phyloP scores from a whole-genome alignment of 2,329 filamentous ascomycete genomes.

The Aspergillus pseudoviridinutans region DNA sequence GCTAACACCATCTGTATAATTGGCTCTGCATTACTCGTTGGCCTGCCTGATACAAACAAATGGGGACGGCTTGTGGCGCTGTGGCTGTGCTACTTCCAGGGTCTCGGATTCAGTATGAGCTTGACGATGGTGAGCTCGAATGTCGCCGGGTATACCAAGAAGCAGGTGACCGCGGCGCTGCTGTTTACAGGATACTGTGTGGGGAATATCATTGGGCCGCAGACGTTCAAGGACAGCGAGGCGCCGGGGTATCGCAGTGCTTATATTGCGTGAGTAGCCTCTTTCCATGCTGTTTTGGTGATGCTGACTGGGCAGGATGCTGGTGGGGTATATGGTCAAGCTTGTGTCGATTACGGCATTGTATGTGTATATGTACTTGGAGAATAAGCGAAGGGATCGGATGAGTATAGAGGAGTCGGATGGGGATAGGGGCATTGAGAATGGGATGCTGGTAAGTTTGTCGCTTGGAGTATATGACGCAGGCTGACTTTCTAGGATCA shows the following conservation, averaged over 20 bases:
- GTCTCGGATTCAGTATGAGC: slow-evolving; percentile 51
- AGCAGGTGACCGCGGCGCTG: too few species aligned
- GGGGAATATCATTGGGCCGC: slow-evolving; percentile 49
- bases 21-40: slow-evolving; percentile 37
- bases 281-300: not conserved
- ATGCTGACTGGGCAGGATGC: slow-evolving; percentile 40
- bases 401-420: slow-evolving; percentile 39
- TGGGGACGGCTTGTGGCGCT: slow-evolving; percentile 56
- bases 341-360: slow-evolving; percentile 47
- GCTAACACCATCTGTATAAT: too few species aligned
- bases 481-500: too few species aligned
- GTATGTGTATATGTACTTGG: slow-evolving; percentile 53
- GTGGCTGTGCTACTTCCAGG: slow-evolving; percentile 56
- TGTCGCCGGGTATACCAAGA: slow-evolving; percentile 30
- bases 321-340: slow-evolving; percentile 53
- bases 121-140: slow-evolving; percentile 53
- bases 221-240: slow-evolving; percentile 50
- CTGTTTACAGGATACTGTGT: too few species aligned
- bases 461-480: too few species aligned
- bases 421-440: slow-evolving; percentile 47
- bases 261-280: slow-evolving; percentile 22
- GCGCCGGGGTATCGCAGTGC: slow-evolving; percentile 46
- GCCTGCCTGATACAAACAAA: slow-evolving; percentile 48
- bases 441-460: slow-evolving; percentile 49
- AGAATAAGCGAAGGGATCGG: slow-evolving; percentile 53